Base-by-base conservation (phyloP, 805 yeast genomes). In the Ogataea paraovalis region DNA sequence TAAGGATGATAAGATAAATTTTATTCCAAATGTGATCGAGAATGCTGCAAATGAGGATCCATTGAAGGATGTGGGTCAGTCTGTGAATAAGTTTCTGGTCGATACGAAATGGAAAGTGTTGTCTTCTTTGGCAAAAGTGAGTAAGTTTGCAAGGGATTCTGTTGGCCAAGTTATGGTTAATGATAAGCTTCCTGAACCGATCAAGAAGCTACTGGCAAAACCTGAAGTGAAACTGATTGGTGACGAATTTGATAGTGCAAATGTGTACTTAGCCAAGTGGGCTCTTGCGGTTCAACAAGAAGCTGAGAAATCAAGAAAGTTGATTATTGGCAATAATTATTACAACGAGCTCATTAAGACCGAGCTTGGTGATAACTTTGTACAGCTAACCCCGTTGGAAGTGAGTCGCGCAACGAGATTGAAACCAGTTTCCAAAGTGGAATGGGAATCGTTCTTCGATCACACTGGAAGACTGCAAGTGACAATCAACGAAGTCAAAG, bases 231-330 rank as follows among this genome's bases (percentile, higher is more conserved):
- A 75, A 57, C 79, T 76, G 47, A 79, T 92, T 22, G 87, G 94
- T 49, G 87, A 88, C 53, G 98, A 92, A 52, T 94, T 91, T 62
- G 98, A 91, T 60, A 82, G 92, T 44, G 98, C 98, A 0, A 78
- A 91, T 45, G 85, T 90, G 3, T 92, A 89, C 64, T 72, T 92
- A 49, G 98, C 98, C 4, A 91, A 90, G 69, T 94, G 98, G 98
- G 97, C 98, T 0, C 76, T 88, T 56, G 88, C 88, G 25, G 94
- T 94, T 9, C 94, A 92, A 57, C 91, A 90, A 57, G 96, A 92
- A 64, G 94, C 96, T 2, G 90, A 82, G 55, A 77, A 79, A 47
- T 73, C 78, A 50, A 67, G 79, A 50, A 70, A 72, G 47, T 70
- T 72, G 58, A 71, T 76, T 58, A 70, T 82, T 30, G 72, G 83